These are phyloP conservation scores for Salix arbutifolia DNA, from an alignment of 345 rosid species.

Conservation along the genomic window DNA sequence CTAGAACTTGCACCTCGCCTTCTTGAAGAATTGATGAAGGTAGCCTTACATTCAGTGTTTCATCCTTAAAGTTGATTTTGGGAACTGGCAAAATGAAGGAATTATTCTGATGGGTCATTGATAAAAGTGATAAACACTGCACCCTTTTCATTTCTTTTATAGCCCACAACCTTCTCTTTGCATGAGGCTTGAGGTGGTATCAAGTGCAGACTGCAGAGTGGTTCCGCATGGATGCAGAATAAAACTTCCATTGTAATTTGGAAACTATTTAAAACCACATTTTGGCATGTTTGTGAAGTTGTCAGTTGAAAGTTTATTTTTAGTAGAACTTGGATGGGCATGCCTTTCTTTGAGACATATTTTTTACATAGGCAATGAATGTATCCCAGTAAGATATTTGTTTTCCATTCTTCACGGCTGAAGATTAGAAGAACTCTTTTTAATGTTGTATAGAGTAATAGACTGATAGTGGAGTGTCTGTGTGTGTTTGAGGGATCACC, in stretches of 20 bases:
- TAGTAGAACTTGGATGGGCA: not conserved
- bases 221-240: not conserved
- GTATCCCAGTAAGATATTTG: not conserved
- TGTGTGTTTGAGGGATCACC: not conserved
- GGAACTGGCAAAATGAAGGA: not conserved
- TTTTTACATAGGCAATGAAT: not conserved
- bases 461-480: not conserved
- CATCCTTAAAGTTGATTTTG: conserved; percentile 1
- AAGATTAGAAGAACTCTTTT: too few species aligned
- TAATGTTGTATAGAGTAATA: not conserved
- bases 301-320: not conserved
- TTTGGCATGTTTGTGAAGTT: not conserved
- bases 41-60: conserved; percentile 11
- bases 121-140: not conserved
- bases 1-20: conserved; percentile 95
- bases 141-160: not conserved
- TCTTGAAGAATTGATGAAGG: conserved; percentile 96
- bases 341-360: not conserved
- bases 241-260: not conserved
- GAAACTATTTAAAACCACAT: not conserved
- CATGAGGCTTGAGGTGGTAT: not conserved
- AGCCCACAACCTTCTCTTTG: not conserved
- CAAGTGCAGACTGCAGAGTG: not conserved
- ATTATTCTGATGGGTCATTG: not conserved
- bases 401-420: not conserved